A percentile compares a stretch with the other conserved stretches of the same genome.
Conservation (phyloP, 495 filamentous ascomycete species). For the Aspergillus indologenus region DNA sequence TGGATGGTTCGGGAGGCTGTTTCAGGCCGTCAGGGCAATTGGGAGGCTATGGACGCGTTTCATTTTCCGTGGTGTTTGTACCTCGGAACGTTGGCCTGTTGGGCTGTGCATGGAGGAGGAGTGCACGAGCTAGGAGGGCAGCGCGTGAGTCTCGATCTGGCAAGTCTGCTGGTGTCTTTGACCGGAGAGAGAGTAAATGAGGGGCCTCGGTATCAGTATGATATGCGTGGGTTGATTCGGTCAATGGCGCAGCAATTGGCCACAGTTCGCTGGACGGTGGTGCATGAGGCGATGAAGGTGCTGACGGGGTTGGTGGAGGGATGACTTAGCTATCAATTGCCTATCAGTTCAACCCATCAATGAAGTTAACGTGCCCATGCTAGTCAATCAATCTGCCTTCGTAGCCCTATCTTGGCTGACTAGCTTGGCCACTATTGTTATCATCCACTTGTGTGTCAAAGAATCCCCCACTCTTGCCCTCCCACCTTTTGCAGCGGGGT, state of each 20-base stretch:
- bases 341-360: background rate
- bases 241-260: slow-evolving; percentile 51
- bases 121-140: slow-evolving; percentile 6
- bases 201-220: slow-evolving; percentile 16
- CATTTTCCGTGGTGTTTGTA: slow-evolving; percentile 59
- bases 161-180: slow-evolving; percentile 36
- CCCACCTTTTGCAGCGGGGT: background rate
- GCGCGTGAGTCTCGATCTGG: slow-evolving; percentile 25
- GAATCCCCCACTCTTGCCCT: background rate
- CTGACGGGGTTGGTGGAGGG: slow-evolving; percentile 24
- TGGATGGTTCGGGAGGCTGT: slow-evolving; percentile 45
- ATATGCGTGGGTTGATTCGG: slow-evolving; percentile 34
- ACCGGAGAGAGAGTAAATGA: slow-evolving; percentile 9
- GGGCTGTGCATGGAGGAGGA: slow-evolving; percentile 46
- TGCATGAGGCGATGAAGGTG: slow-evolving; percentile 55
- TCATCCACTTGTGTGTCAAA: no score
- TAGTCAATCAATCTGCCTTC: background rate
- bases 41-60: slow-evolving; percentile 49
- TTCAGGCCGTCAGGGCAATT: slow-evolving; percentile 41
- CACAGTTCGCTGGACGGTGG: slow-evolving; percentile 55
- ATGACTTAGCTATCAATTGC: background rate
- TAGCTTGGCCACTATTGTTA: no score
- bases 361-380: background rate
- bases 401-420: background rate
- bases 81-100: slow-evolving; percentile 50